A percentile compares a stretch with the other conserved stretches of the same genome.
Conservation (phyloP, 176 grass and related monocot species). For the Musa itinerans region DNA sequence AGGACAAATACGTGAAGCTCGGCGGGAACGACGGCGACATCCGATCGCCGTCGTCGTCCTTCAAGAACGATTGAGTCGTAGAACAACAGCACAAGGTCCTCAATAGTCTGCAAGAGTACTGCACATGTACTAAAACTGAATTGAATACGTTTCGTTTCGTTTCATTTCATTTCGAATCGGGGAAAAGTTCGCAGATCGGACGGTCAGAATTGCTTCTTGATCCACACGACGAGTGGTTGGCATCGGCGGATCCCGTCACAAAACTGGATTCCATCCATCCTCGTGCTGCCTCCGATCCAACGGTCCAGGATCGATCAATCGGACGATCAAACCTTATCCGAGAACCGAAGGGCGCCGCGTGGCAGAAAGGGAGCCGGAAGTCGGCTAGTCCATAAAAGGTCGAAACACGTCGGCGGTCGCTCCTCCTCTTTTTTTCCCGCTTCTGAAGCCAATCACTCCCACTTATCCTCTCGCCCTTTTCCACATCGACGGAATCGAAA, state of each 20-base stretch:
- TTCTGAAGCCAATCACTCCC: background rate
- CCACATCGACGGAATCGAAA: too few relatives aligned
- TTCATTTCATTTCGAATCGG: background rate
- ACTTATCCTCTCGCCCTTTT: background rate
- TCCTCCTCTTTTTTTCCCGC: background rate
- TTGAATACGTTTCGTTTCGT: too few relatives aligned
- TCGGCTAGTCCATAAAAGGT: background rate
- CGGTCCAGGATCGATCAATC: background rate
- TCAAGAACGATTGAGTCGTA: background rate
- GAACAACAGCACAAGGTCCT: background rate
- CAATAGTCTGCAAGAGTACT: too few relatives aligned
- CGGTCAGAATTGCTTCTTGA: background rate
- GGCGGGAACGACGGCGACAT: constrained; percentile 45
- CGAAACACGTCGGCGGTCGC: background rate
- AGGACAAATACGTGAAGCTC: constrained; percentile 80
- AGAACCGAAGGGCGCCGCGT: background rate
- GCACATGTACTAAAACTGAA: too few relatives aligned
- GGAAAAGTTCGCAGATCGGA: background rate
- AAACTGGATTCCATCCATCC: background rate
- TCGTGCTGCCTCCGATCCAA: background rate
- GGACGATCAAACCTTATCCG: background rate
- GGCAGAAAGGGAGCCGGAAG: background rate
- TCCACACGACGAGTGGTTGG: background rate
- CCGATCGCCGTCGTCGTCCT: background rate
- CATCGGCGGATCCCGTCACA: background rate